These are phyloP conservation scores for Jaminaea rosea DNA, from an alignment of 1,284 basidiomycete species.

Conservation along the genomic window DNA sequence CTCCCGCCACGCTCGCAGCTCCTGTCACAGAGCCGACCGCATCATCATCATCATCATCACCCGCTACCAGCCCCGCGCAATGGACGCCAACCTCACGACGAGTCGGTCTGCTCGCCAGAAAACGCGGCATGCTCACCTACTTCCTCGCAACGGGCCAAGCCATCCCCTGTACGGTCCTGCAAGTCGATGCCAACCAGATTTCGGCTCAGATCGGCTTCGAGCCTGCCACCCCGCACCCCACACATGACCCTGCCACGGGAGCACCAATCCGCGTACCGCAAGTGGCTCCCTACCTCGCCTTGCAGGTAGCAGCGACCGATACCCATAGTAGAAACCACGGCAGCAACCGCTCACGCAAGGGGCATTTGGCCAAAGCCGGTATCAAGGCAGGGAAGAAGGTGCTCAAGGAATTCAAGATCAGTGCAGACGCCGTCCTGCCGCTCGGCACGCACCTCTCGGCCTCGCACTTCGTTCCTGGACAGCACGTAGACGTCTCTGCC, in stretches of 20 bases:
- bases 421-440: constrained; percentile 77
- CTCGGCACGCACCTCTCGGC: constrained; percentile 82
- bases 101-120: constrained; percentile 80
- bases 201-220: constrained; percentile 24
- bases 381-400: constrained; percentile 70
- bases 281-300: constrained; percentile 15
- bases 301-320: constrained; percentile 51
- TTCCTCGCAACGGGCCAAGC: constrained; percentile 77
- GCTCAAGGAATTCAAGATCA: constrained; percentile 81
- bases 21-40: not conserved
- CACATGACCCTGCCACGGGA: not conserved
- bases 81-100: constrained; percentile 81
- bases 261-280: not conserved
- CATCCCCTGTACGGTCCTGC: constrained; percentile 84
- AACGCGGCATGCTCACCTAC: constrained; percentile 88
- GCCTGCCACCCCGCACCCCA: not conserved
- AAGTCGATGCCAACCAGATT: constrained; percentile 56
- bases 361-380: constrained; percentile 75
- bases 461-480: constrained; percentile 92
- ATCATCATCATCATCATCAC: too few species aligned
- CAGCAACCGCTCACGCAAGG: constrained; percentile 76
- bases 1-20: not conserved
- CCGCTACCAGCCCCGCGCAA: too few species aligned
- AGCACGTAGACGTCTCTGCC: constrained; percentile 86
- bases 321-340: constrained; percentile 52